phyloP scores from a whole-genome alignment of 306 rosid genomes.

The Castanea mollissima region DNA sequence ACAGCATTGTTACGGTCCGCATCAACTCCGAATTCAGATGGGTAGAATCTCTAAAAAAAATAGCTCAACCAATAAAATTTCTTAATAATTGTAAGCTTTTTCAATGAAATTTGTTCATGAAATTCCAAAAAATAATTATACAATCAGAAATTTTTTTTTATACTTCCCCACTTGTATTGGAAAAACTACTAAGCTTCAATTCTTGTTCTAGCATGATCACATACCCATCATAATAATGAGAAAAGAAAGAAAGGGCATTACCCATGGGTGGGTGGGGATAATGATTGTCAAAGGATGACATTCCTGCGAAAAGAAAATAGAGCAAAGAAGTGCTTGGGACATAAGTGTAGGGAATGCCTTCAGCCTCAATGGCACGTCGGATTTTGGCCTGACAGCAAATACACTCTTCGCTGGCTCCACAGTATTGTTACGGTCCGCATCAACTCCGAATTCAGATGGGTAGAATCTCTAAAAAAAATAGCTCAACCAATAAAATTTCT shows the following conservation, averaged over 20 bases:
- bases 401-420: conserved; percentile 92
- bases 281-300: too few relatives aligned
- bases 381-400: conserved; percentile 51
- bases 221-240: too few relatives aligned
- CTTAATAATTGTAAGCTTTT: too few relatives aligned
- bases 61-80: not conserved
- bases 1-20: conserved; percentile 78
- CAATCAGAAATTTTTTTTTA: too few relatives aligned
- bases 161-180: too few relatives aligned
- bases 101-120: too few relatives aligned
- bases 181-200: too few relatives aligned
- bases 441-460: conserved; percentile 87
- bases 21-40: conserved; percentile 85
- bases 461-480: conserved; percentile 63
- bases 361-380: conserved; percentile 62
- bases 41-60: conserved; percentile 70
- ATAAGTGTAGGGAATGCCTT: conserved; percentile 70
- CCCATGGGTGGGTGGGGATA: too few relatives aligned
- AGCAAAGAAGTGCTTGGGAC: conserved; percentile 60
- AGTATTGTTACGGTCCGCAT: conserved; percentile 71
- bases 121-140: too few relatives aligned
- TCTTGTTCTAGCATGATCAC: too few relatives aligned
- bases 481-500: not conserved
- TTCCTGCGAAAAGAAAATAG: too few relatives aligned
- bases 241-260: too few relatives aligned